Percentiles rank a stretch among this genome's conserved stretches.
phyloP scores from a whole-genome alignment of 1,284 basidiomycete genomes.

The Flammula alnicola region DNA sequence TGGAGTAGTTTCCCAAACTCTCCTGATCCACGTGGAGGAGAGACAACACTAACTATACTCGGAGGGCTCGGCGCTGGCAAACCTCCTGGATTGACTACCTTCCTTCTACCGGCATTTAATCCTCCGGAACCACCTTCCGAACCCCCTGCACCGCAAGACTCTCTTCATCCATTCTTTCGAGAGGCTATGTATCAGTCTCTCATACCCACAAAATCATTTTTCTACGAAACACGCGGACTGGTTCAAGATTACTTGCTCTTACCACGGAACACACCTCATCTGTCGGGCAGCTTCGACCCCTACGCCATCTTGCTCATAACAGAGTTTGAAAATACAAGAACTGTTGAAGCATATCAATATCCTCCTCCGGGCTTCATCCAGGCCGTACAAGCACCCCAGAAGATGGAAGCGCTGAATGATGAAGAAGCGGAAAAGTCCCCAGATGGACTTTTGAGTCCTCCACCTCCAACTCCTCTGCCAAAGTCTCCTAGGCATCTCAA shows the following conservation, averaged over 20 bases:
- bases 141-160: constrained; percentile 29
- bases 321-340: constrained; percentile 42
- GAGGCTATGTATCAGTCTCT: constrained; percentile 71
- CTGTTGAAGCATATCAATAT: constrained; percentile 57
- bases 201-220: constrained; percentile 56
- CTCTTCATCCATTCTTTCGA: constrained; percentile 57
- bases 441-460: constrained; percentile 13
- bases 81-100: constrained; percentile 67
- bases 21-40: constrained; percentile 64
- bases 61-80: constrained; percentile 72
- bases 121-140: constrained; percentile 52
- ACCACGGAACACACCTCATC: constrained; percentile 76
- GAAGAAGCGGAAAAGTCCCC: not conserved
- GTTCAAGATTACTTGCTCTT: constrained; percentile 84
- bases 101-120: constrained; percentile 76
- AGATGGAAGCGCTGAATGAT: not conserved
- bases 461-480: constrained; percentile 14
- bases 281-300: constrained; percentile 71
- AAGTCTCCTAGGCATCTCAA: constrained; percentile 20
- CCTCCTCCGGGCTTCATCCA: constrained; percentile 55
- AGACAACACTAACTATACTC: constrained; percentile 76
- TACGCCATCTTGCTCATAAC: constrained; percentile 63
- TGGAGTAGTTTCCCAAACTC: constrained; percentile 82
- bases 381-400: constrained; percentile 9
- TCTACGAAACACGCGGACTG: constrained; percentile 64